Conservation (phyloP, 2,329 filamentous ascomycete species). For the Cladosporium phlei region DNA sequence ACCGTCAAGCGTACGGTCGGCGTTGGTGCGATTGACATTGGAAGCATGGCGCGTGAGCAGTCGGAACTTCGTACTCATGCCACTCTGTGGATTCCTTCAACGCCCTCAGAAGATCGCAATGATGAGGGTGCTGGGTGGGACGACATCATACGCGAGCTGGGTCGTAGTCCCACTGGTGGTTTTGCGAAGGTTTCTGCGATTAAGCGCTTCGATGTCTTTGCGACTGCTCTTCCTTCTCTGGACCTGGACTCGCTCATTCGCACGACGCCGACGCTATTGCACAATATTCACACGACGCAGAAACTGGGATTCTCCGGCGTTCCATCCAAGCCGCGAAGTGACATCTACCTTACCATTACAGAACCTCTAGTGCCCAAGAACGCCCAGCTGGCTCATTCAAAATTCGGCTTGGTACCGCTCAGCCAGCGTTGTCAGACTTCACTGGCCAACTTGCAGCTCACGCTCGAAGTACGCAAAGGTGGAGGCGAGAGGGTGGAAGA, state of each 20-base stretch:
- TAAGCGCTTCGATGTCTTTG: slow-evolving; percentile 72
- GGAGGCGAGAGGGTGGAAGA: slow-evolving; percentile 78
- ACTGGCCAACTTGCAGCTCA: slow-evolving; percentile 76
- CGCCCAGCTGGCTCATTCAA: slow-evolving; percentile 60
- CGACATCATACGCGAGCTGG: slow-evolving; percentile 65
- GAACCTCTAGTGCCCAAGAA: slow-evolving; percentile 71
- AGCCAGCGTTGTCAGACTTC: slow-evolving; percentile 52
- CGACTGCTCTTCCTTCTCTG: slow-evolving; percentile 70
- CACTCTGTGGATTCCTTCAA: slow-evolving; percentile 66
- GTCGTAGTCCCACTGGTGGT: slow-evolving; percentile 66
- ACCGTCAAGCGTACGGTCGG: slow-evolving; percentile 66
- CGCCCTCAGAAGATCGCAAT: slow-evolving; percentile 51
- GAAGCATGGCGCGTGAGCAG: slow-evolving; percentile 35
- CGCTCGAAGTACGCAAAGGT: slow-evolving; percentile 76
- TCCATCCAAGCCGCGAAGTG: slow-evolving; percentile 79
- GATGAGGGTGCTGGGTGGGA: slow-evolving; percentile 65
- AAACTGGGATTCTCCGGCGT: slow-evolving; percentile 94
- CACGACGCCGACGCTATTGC: slow-evolving; percentile 79
- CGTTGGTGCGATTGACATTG: slow-evolving; percentile 72
- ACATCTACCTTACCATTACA: slow-evolving; percentile 87
- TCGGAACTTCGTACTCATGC: slow-evolving; percentile 38
- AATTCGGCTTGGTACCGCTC: slow-evolving; percentile 74
- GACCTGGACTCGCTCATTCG: slow-evolving; percentile 79
- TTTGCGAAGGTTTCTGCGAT: slow-evolving; percentile 51
- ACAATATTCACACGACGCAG: slow-evolving; percentile 72